Evolutionary conservation across 2,329 filamentous ascomycete species (phyloP).

Genomic region (Spiromastix sp.): DNA sequence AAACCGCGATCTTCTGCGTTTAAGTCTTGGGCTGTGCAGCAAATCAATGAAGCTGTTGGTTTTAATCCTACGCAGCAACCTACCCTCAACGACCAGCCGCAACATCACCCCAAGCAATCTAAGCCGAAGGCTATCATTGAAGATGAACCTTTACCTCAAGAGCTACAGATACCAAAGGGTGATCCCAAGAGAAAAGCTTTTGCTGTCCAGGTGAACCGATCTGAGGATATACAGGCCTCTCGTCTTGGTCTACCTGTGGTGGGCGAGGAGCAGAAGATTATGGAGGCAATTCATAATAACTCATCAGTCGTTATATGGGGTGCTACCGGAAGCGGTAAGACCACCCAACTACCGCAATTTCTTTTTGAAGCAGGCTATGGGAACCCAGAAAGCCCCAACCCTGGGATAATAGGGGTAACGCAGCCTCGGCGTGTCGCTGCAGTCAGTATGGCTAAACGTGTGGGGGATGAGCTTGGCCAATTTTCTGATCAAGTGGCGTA

Average conservation of each 20-base stretch:
- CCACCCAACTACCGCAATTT: conserved; percentile 94
- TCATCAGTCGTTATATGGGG: conserved; percentile 85
- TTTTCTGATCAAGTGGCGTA: conserved; percentile 73
- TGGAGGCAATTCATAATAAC: conserved; percentile 94
- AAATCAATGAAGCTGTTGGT: conserved; percentile 75
- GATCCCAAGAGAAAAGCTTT: conserved; percentile 58
- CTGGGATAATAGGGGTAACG: conserved; percentile 89
- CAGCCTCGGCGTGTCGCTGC: conserved; percentile 91
- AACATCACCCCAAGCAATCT: conserved; percentile 21
- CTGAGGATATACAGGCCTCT: conserved; percentile 63
- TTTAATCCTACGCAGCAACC: conserved; percentile 41
- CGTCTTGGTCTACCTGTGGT: conserved; percentile 79
- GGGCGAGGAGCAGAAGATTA: conserved; percentile 90
- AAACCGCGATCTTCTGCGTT: conserved; percentile 55
- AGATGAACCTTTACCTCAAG: conserved; percentile 30
- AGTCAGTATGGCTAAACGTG: conserved; percentile 91
- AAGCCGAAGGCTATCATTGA: conserved; percentile 24
- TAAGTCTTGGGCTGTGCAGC: conserved; percentile 83
- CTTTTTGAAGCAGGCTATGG: conserved; percentile 91
- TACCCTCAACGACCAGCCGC: conserved; percentile 19
- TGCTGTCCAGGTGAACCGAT: conserved; percentile 60
- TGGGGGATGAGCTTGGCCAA: conserved; percentile 72
- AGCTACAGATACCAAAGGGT: conserved; percentile 29
- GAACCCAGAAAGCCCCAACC: conserved; percentile 62
- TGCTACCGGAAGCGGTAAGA: conserved; percentile 93